A percentile compares a stretch with the other conserved stretches of the same genome.
phyloP scores from a whole-genome alignment of 1,284 basidiomycete genomes.

The Marasmius tenuissimus region DNA sequence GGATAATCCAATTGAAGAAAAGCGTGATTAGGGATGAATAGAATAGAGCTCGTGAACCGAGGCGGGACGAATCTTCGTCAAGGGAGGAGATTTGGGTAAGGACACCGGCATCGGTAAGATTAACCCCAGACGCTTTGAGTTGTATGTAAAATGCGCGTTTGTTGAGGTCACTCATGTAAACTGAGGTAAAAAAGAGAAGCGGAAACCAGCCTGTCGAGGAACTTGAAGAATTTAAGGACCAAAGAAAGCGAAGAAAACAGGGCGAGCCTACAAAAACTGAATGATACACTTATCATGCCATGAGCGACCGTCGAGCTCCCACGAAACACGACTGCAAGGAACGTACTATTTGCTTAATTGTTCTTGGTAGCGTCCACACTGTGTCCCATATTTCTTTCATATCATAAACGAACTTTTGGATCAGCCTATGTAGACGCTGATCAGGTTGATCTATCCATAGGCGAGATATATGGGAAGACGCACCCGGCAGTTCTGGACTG shows the following conservation, averaged over 20 bases:
- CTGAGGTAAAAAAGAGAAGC: slow-evolving; percentile 82
- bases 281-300: slow-evolving; percentile 55
- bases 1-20: slow-evolving; percentile 68
- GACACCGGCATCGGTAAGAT: too few relatives aligned
- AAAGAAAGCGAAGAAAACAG: neutral
- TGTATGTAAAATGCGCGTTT: slow-evolving; percentile 46
- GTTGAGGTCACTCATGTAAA: slow-evolving; percentile 88
- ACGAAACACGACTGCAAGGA: neutral
- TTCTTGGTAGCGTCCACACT: slow-evolving; percentile 65
- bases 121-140: neutral
- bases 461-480: neutral
- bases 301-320: too few relatives aligned
- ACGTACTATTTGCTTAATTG: slow-evolving; percentile 80
- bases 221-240: slow-evolving; percentile 32
- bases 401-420: slow-evolving; percentile 42
- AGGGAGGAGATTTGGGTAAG: slow-evolving; percentile 30
- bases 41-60: slow-evolving; percentile 86
- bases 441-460: neutral
- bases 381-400: slow-evolving; percentile 69
- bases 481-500: slow-evolving; percentile 12
- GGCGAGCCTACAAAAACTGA: slow-evolving; percentile 78
- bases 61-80: slow-evolving; percentile 72
- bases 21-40: slow-evolving; percentile 75
- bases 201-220: slow-evolving; percentile 89
- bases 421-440: neutral